Percentiles rank a stretch among this genome's conserved stretches.
Evolutionary conservation across 371 early-diverging fungal genomes (phyloP).

Genomic region (Haplosporangium sp.): DNA sequence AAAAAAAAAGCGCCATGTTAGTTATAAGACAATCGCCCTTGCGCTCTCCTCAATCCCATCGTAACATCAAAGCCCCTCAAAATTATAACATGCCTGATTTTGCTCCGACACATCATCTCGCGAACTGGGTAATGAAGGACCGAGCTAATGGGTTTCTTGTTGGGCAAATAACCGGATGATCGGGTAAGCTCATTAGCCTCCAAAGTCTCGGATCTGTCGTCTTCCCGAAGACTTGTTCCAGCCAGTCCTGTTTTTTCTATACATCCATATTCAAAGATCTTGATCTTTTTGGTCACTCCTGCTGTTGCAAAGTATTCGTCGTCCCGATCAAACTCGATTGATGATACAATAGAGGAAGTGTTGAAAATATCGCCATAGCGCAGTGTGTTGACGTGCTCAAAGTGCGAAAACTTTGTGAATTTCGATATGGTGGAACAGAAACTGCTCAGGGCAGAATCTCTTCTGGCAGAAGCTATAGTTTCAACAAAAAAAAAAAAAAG

Average conservation of each 20-base stretch:
- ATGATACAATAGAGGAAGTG: constrained; percentile 84
- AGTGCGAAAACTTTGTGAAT: constrained; percentile 71
- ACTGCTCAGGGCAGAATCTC: constrained; percentile 50
- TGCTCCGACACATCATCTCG: constrained; percentile 67
- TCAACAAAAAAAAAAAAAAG: constrained; percentile 5
- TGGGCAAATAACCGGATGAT: constrained; percentile 26
- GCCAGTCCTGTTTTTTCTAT: constrained; percentile 64
- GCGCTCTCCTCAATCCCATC: too few relatives aligned
- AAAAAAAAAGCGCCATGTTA: background rate
- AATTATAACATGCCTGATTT: constrained; percentile 59
- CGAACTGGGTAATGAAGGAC: constrained; percentile 73
- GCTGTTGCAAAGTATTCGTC: constrained; percentile 93
- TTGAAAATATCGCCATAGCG: constrained; percentile 78
- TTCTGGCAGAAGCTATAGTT: constrained; percentile 33
- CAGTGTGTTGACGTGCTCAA: constrained; percentile 78
- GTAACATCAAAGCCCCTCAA: background rate
- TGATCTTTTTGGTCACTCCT: constrained; percentile 93
- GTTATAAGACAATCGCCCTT: background rate
- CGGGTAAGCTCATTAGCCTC: constrained; percentile 26
- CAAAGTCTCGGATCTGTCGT: constrained; percentile 35
- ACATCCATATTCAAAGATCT: constrained; percentile 84
- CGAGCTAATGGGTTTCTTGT: constrained; percentile 44
- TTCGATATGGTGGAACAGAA: constrained; percentile 77
- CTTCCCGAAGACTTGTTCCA: constrained; percentile 37
- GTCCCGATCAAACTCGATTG: constrained; percentile 93